These are phyloP conservation scores for Solanum commersonii DNA, from an alignment of 257 asterid genomes.

Conservation along the genomic window DNA sequence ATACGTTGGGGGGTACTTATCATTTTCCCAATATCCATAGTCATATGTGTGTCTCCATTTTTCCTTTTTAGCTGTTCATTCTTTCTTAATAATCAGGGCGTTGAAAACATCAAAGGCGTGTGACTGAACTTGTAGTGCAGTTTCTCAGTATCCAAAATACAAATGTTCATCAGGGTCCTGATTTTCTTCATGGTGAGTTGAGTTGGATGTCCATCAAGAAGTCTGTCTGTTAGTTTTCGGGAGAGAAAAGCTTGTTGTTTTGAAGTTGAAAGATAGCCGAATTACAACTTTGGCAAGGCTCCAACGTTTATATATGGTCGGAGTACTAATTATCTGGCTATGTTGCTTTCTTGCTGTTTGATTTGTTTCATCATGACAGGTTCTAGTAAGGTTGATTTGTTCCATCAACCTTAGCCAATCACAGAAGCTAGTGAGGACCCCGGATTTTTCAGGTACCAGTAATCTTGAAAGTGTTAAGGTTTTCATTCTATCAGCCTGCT, in stretches of 20 bases:
- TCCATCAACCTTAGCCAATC: slow-evolving; percentile 11
- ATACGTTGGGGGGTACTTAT: no score
- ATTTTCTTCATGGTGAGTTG: neutral
- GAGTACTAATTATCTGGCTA: neutral
- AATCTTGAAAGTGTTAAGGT: neutral
- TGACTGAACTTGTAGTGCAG: neutral
- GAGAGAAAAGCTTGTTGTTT: neutral
- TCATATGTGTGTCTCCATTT: neutral
- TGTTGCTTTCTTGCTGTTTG: neutral
- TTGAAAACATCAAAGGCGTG: neutral
- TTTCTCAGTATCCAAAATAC: slow-evolving; percentile 1
- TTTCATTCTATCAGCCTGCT: neutral
- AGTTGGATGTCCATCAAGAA: neutral
- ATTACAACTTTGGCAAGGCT: neutral
- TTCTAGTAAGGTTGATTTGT: neutral
- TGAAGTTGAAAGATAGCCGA: neutral
- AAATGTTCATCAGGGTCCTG: neutral
- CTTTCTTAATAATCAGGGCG: neutral
- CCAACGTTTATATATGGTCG: neutral
- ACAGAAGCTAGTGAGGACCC: neutral
- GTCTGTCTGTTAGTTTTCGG: neutral
- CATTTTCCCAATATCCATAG: neutral
- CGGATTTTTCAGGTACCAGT: neutral
- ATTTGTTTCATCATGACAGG: neutral
- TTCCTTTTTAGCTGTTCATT: neutral